Base-by-base conservation (phyloP, 139 green algal species). In the Mesotaenium endlicherianum region DNA sequence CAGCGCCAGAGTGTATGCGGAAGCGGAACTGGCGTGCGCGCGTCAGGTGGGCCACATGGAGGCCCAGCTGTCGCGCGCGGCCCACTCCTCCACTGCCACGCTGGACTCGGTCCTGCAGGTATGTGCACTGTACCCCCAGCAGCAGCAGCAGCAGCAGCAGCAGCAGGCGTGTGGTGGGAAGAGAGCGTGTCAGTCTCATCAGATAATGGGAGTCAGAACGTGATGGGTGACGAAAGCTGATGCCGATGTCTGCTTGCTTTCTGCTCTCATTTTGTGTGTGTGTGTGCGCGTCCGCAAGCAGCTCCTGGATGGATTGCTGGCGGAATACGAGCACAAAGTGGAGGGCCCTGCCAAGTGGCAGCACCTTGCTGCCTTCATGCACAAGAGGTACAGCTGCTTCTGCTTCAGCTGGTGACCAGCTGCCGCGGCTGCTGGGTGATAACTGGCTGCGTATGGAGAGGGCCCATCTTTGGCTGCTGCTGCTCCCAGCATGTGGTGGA, bases 261-360 rank as follows among this genome's bases (percentile, higher is more conserved):
- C 41, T 47, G 60, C 5, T 6, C 43, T 8, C 11, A 47, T 11
- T 11, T 72, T 36, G 43, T 6, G 41, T 14, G 41, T 38, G 11
- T 47, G 43, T 6, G 11, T 8, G 60, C 20, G 11, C 36, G 11
- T 64, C 26, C 8, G 41, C 43, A 6, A 40, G 38, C 71, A 31
- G 11, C 38, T 26, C 16, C 71, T 80, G 38, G 6, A 31, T 20
- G 38, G 38, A 30, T 40, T 68, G 71, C 45, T 80, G 50, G 41
- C 39, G 38, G 71, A 53, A 55, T 80, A 80, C 38, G 40, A 80
- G 38, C 38, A 31, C 2, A 39, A 36, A 16, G 43, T 58, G 55
- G 41, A n/a, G 20, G 71, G 71, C n/a, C 39, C 42, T 80, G 34
- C 71, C 71, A 80, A 80, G 41, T 80, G 71, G 71, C 39, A 17